Evolutionary conservation across 345 rosid species (phyloP), one percentile per base, ranked within the genome.

Genomic region (Citrus inodora): DNA sequence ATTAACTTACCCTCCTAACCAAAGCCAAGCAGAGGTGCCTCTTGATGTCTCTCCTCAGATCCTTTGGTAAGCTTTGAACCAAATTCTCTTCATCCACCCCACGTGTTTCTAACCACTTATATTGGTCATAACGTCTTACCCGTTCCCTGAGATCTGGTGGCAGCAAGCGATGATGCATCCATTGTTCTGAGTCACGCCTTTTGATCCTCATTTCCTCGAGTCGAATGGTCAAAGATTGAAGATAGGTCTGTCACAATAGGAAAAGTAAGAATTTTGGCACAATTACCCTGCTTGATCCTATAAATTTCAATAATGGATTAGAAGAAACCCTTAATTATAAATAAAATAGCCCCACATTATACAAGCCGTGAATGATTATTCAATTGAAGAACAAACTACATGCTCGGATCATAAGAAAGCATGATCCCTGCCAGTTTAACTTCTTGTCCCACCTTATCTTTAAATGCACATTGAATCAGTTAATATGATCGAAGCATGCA

Each of bases 81-180:
- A 95, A 74, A 58, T 77, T 83, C 84, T 93, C 95, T 84, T 95
- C 99, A 81, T 95, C 97, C 37, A 95, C 99, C 76, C 99, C 99
- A 0, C 97, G 93, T 27, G 99, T 95, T 87, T 87, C 99, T 87
- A 93, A 80, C 99, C 98, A 95, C 80, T 93, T 95, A 85, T 95
- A 95, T 77, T 95, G 99, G 79, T 95, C 99, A 79, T 95, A 93
- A 60, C 97, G 86, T 77, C 98, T 87, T 55, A 95, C 98, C 17
- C 99, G 88, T 78, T 95, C 98, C 73, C 94, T 86, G 28, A 95
- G 87, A 1, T 95, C 96, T 3, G 73, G 88, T 25, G 99, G 99
- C 79, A 95, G 98, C 91, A 95, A 86, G 16, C 99, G 94, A 63
- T 95, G 99, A 85, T 90, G 98, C 99, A 95, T 95, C 98, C 99